Evolutionary conservation across 129 eudicot genomes (phyloP), one percentile per base, ranked within the genome.

Genomic region (Ambrosia trifida): DNA sequence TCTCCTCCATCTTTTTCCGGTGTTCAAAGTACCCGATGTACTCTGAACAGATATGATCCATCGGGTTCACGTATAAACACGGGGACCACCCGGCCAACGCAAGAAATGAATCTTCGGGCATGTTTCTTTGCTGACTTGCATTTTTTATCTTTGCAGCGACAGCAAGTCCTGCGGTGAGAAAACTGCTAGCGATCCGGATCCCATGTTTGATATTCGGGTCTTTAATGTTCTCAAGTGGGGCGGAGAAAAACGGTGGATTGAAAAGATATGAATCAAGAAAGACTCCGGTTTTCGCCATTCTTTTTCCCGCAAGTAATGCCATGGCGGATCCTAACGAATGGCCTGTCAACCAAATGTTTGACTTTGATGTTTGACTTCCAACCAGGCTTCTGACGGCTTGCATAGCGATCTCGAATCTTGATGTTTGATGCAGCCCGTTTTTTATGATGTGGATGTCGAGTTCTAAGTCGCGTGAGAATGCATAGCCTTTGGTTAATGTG

Each of bases 161-260:
- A 50, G 99, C 96, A 38, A 95, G 91, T 35, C 99, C 99, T 19
- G 99, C 99, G 3, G 99, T 89, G 43, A 95, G 80, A 17, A 95
- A 84, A 68, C 99, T 95, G 69, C 91, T 83, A 14, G 99, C 97
- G 2, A 95, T 75, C 41, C 99, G 80, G 30, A 95, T 76, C 77
- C 99, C 99, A 4, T 84, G 97, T 68, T 84, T 95, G 53, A 95
- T 79, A 16, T 80, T 87, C 31, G 81, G 70, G 47, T 88, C 83
- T 74, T 90, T 84, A 31, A 95, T 95, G 11, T 78, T 75, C 76
- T 95, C 99, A 50, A 95, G 83, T 30, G 99, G 99, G 9, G 97
- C 94, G 0, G 99, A 88, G 51, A 94, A 69, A 64, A 85, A 94
- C 0, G 97, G 97, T 0, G 99, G 96, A 65, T 94, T 94, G n/a